A percentile compares a stretch with the other conserved stretches of the same genome.
Evolutionary conservation across 2,329 filamentous ascomycete genomes (phyloP).

Genomic region (Neurospora sp.): DNA sequence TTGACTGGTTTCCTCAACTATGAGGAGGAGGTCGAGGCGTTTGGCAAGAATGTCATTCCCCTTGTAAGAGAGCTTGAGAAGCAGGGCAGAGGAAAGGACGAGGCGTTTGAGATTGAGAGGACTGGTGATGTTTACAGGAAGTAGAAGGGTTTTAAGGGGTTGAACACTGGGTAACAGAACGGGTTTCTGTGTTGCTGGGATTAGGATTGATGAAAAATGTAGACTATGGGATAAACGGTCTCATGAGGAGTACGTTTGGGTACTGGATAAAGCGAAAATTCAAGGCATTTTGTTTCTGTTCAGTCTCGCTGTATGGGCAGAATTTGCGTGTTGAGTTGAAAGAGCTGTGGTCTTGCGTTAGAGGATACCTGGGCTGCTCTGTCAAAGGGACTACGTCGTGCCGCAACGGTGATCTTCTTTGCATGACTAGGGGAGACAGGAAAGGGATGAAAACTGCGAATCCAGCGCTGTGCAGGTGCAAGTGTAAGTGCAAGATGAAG

Average conservation of each 20-base stretch:
- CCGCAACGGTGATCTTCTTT: neutral
- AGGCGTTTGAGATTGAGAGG: constrained; percentile 32
- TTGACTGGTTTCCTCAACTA: constrained; percentile 41
- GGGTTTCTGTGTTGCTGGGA: neutral
- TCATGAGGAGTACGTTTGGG: neutral
- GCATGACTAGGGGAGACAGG: neutral
- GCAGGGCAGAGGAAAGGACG: constrained; percentile 36
- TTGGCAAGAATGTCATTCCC: constrained; percentile 35
- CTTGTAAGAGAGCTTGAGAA: constrained; percentile 37
- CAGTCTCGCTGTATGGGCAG: neutral
- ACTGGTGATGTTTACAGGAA: constrained; percentile 36
- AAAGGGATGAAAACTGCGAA: neutral
- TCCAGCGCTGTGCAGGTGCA: neutral
- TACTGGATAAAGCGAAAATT: neutral
- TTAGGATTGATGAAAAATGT: neutral
- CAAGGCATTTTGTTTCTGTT: neutral
- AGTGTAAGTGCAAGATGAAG: neutral
- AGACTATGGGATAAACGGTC: neutral
- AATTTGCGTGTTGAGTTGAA: neutral
- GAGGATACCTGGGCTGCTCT: neutral
- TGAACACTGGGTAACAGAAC: neutral
- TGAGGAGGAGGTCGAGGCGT: constrained; percentile 39
- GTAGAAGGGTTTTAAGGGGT: neutral
- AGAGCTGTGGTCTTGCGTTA: neutral
- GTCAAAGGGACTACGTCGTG: neutral